Percentiles rank a stretch among this genome's conserved stretches.
Evolutionary conservation across 2,329 filamentous ascomycete genomes (phyloP).

Genomic region (Fusarium proliferatum): DNA sequence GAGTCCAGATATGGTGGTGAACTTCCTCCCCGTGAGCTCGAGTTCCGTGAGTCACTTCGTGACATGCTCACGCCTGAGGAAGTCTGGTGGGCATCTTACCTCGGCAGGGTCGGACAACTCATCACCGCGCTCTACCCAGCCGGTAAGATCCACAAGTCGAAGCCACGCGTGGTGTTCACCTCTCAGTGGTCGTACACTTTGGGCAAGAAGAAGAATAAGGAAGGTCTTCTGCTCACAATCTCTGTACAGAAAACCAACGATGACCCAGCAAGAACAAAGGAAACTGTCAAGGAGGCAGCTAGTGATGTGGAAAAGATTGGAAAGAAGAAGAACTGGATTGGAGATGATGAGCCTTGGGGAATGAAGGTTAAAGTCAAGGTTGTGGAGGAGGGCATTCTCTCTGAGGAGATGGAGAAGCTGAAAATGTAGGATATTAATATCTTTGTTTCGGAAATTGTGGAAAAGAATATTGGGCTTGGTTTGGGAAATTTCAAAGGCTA

Average conservation of each 20-base stretch:
- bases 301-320: constrained; percentile 64
- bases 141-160: constrained; percentile 57
- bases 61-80: constrained; percentile 64
- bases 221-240: constrained; percentile 58
- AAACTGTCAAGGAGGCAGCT: constrained; percentile 54
- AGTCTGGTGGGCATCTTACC: constrained; percentile 73
- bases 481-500: neutral
- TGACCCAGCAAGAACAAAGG: constrained; percentile 53
- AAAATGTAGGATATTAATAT: neutral
- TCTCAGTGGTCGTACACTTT: constrained; percentile 55
- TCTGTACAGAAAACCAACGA: constrained; percentile 52
- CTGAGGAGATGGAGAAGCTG: neutral
- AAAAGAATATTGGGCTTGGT: neutral
- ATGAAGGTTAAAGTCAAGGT: constrained; percentile 52
- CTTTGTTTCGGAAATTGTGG: neutral
- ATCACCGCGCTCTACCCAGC: constrained; percentile 71
- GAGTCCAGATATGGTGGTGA: constrained; percentile 73
- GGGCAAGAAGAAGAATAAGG: constrained; percentile 53
- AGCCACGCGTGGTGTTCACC: constrained; percentile 54
- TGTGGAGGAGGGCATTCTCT: constrained; percentile 48
- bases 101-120: constrained; percentile 69
- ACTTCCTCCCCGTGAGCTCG: constrained; percentile 66
- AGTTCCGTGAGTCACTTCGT: constrained; percentile 64
- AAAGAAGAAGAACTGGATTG: constrained; percentile 68
- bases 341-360: constrained; percentile 50